A percentile compares a stretch with the other conserved stretches of the same genome.
These are phyloP conservation scores for Sistotremastrum niveocremeum DNA, from an alignment of 768 basidiomycete genomes.

Conservation along the genomic window DNA sequence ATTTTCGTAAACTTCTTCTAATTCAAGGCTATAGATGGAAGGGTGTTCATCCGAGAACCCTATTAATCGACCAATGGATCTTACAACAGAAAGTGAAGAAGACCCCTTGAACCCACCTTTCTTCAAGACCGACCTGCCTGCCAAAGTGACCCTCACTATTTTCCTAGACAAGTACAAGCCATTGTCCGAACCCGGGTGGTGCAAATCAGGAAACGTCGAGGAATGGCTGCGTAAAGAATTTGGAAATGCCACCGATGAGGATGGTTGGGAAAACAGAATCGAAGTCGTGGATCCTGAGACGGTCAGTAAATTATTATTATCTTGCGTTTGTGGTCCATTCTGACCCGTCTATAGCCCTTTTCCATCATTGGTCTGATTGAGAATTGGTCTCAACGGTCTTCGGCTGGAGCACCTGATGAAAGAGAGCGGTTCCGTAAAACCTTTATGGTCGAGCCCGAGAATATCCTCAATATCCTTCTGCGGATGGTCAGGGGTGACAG, in stretches of 20 bases:
- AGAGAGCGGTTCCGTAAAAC: slow-evolving; percentile 82
- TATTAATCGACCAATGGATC: no score
- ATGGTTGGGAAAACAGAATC: slow-evolving; percentile 92
- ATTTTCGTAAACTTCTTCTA: background rate
- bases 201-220: slow-evolving; percentile 85
- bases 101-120: slow-evolving; percentile 69
- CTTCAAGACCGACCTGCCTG: slow-evolving; percentile 35
- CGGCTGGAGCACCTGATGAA: slow-evolving; percentile 57
- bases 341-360: no score
- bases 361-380: slow-evolving; percentile 24
- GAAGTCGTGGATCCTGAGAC: slow-evolving; percentile 89
- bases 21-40: no score
- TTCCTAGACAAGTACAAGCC: slow-evolving; percentile 82
- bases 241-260: slow-evolving; percentile 50
- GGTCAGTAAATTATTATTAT: slow-evolving; percentile 33
- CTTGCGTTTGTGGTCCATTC: background rate
- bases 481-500: slow-evolving; percentile 86
- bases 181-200: slow-evolving; percentile 93
- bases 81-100: slow-evolving; percentile 13
- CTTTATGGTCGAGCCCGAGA: slow-evolving; percentile 75
- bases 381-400: slow-evolving; percentile 78
- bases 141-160: slow-evolving; percentile 50
- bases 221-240: slow-evolving; percentile 88
- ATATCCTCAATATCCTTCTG: slow-evolving; percentile 84
- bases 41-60: no score